A percentile compares a stretch with the other conserved stretches of the same genome.
These are phyloP conservation scores for Wickerhamomyces chambardii DNA, from an alignment of 805 yeast genomes.

Conservation along the genomic window DNA sequence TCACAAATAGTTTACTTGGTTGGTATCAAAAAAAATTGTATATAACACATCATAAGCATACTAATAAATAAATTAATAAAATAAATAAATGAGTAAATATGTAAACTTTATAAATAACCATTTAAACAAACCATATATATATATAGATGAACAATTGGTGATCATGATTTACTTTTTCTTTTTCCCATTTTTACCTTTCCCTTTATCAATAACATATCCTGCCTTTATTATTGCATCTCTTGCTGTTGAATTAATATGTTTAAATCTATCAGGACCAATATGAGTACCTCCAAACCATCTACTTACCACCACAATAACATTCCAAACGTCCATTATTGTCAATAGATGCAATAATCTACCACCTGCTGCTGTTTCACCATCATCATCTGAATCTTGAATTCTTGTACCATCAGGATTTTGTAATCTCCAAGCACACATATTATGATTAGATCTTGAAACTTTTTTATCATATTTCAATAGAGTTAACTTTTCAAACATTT, in stretches of 20 bases:
- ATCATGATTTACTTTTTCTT: constrained; percentile 10
- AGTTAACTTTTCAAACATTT: constrained; percentile 47
- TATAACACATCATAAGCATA: too few species aligned
- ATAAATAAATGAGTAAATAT: too few species aligned
- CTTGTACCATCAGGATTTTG: constrained; percentile 38
- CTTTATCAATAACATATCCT: constrained; percentile 29
- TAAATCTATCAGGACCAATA: constrained; percentile 89
- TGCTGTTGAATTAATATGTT: constrained; percentile 85
- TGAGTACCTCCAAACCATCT: constrained; percentile 94
- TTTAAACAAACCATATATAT: background rate
- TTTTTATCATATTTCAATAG: constrained; percentile 54
- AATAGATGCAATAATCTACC: constrained; percentile 73
- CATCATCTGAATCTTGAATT: constrained; percentile 88
- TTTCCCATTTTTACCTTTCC: constrained; percentile 19
- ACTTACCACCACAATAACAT: constrained; percentile 73
- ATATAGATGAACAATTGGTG: background rate
- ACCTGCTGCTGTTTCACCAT: constrained; percentile 97
- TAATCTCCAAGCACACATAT: constrained; percentile 85
- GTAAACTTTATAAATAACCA: background rate
- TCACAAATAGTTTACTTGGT: too few species aligned
- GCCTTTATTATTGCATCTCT: constrained; percentile 74
- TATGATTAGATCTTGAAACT: constrained; percentile 62
- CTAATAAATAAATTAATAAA: too few species aligned
- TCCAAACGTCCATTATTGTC: constrained; percentile 72
- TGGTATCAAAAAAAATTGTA: too few species aligned